phyloP scores from a whole-genome alignment of 306 rosid species.

The Prunus mongolica region DNA sequence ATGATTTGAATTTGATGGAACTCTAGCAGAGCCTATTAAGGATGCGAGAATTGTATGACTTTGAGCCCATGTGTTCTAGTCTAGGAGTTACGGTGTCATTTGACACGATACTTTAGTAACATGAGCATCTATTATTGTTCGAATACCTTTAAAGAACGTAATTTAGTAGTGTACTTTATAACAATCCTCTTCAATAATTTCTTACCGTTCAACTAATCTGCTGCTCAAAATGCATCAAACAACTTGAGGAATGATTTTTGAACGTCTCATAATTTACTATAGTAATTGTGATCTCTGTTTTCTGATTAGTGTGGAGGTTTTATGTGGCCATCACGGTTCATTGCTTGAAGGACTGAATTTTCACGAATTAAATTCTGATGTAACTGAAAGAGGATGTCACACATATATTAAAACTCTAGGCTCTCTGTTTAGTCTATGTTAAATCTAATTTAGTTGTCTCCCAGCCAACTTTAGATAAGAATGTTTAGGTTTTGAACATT shows the following conservation, averaged over 20 bases:
- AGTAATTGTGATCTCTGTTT: background rate
- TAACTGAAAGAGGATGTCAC: background rate
- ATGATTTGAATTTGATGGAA: background rate
- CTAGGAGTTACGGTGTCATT: background rate
- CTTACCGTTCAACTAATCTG: background rate
- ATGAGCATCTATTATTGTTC: background rate
- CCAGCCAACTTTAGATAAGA: background rate
- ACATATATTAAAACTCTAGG: background rate
- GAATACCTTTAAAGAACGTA: background rate
- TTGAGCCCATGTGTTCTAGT: background rate
- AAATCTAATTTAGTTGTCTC: background rate
- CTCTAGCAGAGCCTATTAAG: no score
- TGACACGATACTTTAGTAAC: background rate
- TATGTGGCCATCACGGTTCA: background rate
- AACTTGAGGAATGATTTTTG: background rate
- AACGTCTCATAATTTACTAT: background rate
- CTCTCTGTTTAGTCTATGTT: background rate
- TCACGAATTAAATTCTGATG: background rate
- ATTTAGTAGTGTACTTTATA: background rate
- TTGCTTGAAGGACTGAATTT: background rate
- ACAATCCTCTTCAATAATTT: background rate
- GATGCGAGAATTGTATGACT: no score
- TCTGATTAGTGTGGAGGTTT: background rate
- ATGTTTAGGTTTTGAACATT: background rate
- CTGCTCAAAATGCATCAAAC: background rate